phyloP scores from a whole-genome alignment of 179 eudicot species.

The Drosera spatulata region DNA sequence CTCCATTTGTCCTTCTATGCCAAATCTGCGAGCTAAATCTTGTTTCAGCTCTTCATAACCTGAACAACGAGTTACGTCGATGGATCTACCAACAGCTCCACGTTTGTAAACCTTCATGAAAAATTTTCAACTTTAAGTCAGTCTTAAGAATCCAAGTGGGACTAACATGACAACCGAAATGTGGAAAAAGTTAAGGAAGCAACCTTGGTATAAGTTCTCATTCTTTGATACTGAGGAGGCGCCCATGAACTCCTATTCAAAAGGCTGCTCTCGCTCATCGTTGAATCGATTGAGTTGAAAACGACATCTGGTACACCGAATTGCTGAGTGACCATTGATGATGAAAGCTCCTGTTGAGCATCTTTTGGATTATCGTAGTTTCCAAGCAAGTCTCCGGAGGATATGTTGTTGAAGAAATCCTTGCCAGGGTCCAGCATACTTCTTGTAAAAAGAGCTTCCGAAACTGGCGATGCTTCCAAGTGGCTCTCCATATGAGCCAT shows the following conservation, averaged over 20 bases:
- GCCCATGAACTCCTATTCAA: slow-evolving; percentile 63
- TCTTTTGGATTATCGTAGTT: slow-evolving; percentile 65
- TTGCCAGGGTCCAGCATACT: slow-evolving; percentile 39
- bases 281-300: slow-evolving; percentile 75
- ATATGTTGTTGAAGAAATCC: slow-evolving; percentile 36
- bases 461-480: slow-evolving; percentile 37
- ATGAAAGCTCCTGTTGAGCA: slow-evolving; percentile 68
- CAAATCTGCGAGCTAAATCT: slow-evolving; percentile 93
- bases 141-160: slow-evolving; percentile 1
- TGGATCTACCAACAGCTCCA: slow-evolving; percentile 98
- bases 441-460: slow-evolving; percentile 49
- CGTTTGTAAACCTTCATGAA: slow-evolving; percentile 79
- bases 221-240: slow-evolving; percentile 63
- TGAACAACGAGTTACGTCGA: slow-evolving; percentile 77
- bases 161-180: no score
- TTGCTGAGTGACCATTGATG: slow-evolving; percentile 88
- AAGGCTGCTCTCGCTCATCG: slow-evolving; percentile 60
- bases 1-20: slow-evolving; percentile 94
- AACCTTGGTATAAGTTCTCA: slow-evolving; percentile 97
- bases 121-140: slow-evolving; percentile 1
- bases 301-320: slow-evolving; percentile 90
- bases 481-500: slow-evolving; percentile 39
- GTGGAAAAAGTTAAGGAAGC: not conserved
- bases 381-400: slow-evolving; percentile 55
- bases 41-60: slow-evolving; percentile 91